Evolutionary conservation across 345 rosid genomes (phyloP).

Genomic region (Corchorus olitorius): DNA sequence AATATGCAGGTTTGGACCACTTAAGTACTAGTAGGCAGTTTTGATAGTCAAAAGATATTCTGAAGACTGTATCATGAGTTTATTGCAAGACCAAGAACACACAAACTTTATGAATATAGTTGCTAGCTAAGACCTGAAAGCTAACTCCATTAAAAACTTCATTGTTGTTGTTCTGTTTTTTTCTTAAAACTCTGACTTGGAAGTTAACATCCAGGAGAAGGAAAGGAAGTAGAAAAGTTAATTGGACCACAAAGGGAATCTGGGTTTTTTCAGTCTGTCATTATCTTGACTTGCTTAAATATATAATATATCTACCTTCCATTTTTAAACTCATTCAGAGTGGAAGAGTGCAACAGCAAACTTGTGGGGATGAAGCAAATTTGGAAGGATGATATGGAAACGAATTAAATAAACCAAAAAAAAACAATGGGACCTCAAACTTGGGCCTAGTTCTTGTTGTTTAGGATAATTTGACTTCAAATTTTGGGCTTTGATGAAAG

Average conservation of each 20-base stretch:
- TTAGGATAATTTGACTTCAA: too few species aligned
- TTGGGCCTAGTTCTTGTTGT: too few species aligned
- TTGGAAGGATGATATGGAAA: neutral
- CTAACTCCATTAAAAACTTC: neutral
- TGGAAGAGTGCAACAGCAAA: conserved; percentile 1
- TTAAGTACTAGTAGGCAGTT: too few species aligned
- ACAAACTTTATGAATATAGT: too few species aligned
- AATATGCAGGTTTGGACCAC: too few species aligned
- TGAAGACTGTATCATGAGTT: too few species aligned
- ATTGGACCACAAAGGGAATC: conserved; percentile 16
- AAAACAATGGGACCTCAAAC: too few species aligned
- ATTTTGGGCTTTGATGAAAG: too few species aligned
- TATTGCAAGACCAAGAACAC: too few species aligned
- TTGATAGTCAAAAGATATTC: too few species aligned
- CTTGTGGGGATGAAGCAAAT: neutral
- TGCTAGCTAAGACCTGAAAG: too few species aligned
- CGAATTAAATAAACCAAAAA: neutral
- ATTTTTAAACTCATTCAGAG: neutral
- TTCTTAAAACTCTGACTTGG: neutral
- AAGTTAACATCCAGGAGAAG: too few species aligned
- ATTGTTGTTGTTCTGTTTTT: neutral
- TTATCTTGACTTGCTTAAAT: neutral
- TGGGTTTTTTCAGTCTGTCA: conserved; percentile 14
- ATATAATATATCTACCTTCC: conserved; percentile 6
- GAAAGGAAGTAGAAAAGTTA: neutral